Evolutionary conservation across 805 yeast species (phyloP).

Genomic region (Maudiozyma turicensis): DNA sequence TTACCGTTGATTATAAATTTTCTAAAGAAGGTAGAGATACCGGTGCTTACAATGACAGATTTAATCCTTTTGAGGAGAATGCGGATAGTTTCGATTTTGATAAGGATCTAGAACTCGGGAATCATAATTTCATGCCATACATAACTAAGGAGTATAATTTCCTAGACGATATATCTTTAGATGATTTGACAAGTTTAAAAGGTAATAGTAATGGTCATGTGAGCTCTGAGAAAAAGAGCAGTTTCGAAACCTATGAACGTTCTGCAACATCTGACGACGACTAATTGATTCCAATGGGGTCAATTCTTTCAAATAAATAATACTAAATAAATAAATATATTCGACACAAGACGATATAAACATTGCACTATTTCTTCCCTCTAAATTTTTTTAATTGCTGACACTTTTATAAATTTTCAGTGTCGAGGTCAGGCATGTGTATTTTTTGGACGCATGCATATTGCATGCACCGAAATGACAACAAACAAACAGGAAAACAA

Average conservation of each 20-base stretch:
- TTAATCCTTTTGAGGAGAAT: neutral
- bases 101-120: slow-evolving; percentile 1
- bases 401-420: too few relatives aligned
- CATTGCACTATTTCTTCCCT: too few relatives aligned
- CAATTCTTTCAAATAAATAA: too few relatives aligned
- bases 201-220: neutral
- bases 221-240: neutral
- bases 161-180: slow-evolving; percentile 10
- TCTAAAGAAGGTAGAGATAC: slow-evolving; percentile 10
- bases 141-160: slow-evolving; percentile 4
- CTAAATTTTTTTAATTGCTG: too few relatives aligned
- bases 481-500: too few relatives aligned
- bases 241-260: neutral
- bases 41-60: neutral
- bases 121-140: slow-evolving; percentile 8
- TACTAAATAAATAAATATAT: too few relatives aligned
- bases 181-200: slow-evolving; percentile 8
- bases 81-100: neutral
- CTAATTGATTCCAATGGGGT: neutral
- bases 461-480: too few relatives aligned
- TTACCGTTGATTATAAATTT: slow-evolving; percentile 18
- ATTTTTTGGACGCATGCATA: too few relatives aligned
- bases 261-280: neutral
- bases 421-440: too few relatives aligned
- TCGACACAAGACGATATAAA: too few relatives aligned